These are phyloP conservation scores for Linanthus parryae DNA, from an alignment of 148 eudicot species.

Conservation along the genomic window DNA sequence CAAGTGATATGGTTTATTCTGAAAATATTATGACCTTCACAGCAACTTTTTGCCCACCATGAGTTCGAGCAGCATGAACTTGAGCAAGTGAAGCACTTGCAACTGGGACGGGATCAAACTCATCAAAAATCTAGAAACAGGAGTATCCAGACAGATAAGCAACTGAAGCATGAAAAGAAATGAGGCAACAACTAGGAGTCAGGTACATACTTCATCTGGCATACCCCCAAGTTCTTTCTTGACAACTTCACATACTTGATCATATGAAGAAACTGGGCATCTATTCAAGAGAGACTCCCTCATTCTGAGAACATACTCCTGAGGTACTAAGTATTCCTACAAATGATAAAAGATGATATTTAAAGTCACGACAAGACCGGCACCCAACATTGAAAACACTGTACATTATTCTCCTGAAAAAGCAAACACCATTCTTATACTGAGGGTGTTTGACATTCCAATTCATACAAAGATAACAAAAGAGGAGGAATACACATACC, in stretches of 20 bases:
- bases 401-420: not conserved
- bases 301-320: slow-evolving; percentile 76
- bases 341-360: slow-evolving; percentile 18
- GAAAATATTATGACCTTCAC: slow-evolving; percentile 99
- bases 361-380: slow-evolving; percentile 4
- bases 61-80: slow-evolving; percentile 80
- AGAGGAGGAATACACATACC: slow-evolving; percentile 39
- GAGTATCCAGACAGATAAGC: slow-evolving; percentile 13
- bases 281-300: slow-evolving; percentile 83
- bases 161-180: not conserved
- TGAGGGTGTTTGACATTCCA: no score
- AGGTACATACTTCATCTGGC: slow-evolving; percentile 75
- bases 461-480: no score
- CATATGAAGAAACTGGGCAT: slow-evolving; percentile 91
- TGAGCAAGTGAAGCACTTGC: slow-evolving; percentile 99
- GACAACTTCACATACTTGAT: slow-evolving; percentile 79
- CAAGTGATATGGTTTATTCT: no score
- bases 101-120: slow-evolving; percentile 90
- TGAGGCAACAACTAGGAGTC: no score
- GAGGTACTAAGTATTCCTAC: slow-evolving; percentile 89
- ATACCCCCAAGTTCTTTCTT: slow-evolving; percentile 86
- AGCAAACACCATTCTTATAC: not conserved
- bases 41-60: slow-evolving; percentile 88
- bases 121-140: slow-evolving; percentile 59
- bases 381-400: not conserved